Evolutionary conservation across 768 basidiomycete genomes (phyloP).

Genomic region (Boletus patriciae): DNA sequence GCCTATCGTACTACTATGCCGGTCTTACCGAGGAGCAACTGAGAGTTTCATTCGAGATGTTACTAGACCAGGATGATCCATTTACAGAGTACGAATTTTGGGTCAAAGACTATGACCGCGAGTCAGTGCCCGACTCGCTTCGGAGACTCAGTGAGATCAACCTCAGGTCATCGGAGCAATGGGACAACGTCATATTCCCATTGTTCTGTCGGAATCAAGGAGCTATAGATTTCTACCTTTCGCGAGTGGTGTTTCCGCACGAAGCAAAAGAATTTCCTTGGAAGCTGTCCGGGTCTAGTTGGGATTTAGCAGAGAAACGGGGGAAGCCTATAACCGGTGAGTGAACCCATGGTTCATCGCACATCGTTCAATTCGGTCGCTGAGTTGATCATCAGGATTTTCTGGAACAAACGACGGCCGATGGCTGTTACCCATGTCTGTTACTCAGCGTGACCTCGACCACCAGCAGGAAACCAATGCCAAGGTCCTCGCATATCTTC

Average conservation of each 20-base stretch:
- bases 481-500: constrained; percentile 28
- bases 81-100: not conserved
- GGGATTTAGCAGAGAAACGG: constrained; percentile 37
- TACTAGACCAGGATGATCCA: constrained; percentile 6
- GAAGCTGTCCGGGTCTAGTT: constrained; percentile 31
- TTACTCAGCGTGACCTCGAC: constrained; percentile 26
- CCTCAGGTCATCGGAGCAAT: constrained; percentile 7
- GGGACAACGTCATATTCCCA: not conserved
- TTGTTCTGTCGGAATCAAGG: constrained; percentile 1
- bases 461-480: constrained; percentile 44
- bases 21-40: constrained; percentile 3
- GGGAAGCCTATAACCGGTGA: constrained; percentile 8
- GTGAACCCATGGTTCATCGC: not conserved
- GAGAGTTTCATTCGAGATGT: not conserved
- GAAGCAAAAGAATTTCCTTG: constrained; percentile 32
- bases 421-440: constrained; percentile 37
- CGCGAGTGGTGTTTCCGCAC: constrained; percentile 35
- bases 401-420: constrained; percentile 41
- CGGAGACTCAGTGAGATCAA: not conserved
- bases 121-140: not conserved
- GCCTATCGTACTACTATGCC: constrained; percentile 34
- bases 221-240: constrained; percentile 17
- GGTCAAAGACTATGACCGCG: not conserved
- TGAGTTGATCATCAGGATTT: constrained; percentile 26
- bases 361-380: not conserved